These are phyloP conservation scores for Aspergillus taichungensis DNA, from an alignment of 495 filamentous ascomycete species.

Conservation along the genomic window DNA sequence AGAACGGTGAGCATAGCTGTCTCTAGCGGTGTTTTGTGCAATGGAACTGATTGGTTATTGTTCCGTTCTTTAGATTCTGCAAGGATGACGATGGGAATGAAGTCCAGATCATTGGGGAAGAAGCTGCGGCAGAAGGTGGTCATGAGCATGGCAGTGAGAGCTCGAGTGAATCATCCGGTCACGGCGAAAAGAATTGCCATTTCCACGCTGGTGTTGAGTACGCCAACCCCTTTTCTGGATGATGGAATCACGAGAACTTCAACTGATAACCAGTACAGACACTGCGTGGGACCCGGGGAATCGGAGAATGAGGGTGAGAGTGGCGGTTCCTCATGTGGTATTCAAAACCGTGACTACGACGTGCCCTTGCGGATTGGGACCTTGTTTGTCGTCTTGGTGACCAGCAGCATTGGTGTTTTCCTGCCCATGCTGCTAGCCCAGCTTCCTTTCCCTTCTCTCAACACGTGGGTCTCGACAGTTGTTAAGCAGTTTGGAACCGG, in stretches of 20 bases:
- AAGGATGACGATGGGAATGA: conserved; percentile 40
- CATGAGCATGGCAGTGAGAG: not conserved
- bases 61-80: conserved; percentile 30
- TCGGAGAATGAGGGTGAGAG: conserved; percentile 9
- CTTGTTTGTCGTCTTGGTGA: conserved; percentile 50
- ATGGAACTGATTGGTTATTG: not conserved
- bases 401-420: conserved; percentile 39
- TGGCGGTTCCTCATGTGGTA: conserved; percentile 26
- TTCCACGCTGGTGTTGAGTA: conserved; percentile 61
- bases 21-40: not conserved
- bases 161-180: conserved; percentile 7
- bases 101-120: conserved; percentile 27
- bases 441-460: conserved; percentile 21
- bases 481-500: conserved; percentile 70
- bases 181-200: conserved; percentile 38
- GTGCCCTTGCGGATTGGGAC: conserved; percentile 49
- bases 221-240: conserved; percentile 1
- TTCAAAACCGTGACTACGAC: conserved; percentile 47
- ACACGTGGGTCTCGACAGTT: conserved; percentile 35
- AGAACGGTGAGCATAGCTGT: conserved; percentile 30
- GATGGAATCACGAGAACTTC: conserved; percentile 1
- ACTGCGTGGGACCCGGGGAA: conserved; percentile 39
- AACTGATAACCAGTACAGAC: conserved; percentile 15
- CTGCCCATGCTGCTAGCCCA: conserved; percentile 30
- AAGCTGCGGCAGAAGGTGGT: conserved; percentile 10